phyloP scores from a whole-genome alignment of 2,329 filamentous ascomycete genomes.

The Dactylellina haptotyla region DNA sequence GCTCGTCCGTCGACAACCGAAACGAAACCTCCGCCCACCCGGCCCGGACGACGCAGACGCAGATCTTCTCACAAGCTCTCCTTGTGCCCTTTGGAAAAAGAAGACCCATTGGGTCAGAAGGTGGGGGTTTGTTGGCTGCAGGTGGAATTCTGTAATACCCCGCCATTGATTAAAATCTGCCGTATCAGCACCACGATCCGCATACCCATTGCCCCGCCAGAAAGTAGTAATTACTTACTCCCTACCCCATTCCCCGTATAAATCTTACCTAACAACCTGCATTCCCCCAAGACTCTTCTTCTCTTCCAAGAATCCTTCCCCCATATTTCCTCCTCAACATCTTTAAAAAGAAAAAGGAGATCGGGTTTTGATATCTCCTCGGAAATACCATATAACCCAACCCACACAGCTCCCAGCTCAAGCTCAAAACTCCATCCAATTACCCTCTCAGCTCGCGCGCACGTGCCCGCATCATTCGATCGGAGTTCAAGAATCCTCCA shows the following conservation, averaged over 20 bases:
- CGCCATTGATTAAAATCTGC: too few species aligned
- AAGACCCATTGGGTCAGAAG: background rate
- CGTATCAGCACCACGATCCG: too few species aligned
- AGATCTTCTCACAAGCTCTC: background rate
- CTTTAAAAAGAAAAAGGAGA: background rate
- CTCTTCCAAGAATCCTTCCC: background rate
- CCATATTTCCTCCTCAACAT: background rate
- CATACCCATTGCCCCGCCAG: conserved; percentile 7
- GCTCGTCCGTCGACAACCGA: conserved; percentile 3
- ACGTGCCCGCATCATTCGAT: background rate
- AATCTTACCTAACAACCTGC: conserved; percentile 35
- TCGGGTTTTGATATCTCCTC: conserved; percentile 8
- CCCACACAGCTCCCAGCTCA: background rate
- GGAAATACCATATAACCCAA: background rate
- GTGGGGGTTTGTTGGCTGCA: too few species aligned
- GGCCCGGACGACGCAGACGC: background rate
- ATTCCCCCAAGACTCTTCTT: background rate
- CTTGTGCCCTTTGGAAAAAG: background rate
- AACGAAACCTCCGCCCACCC: conserved; percentile 1
- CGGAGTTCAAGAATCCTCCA: background rate
- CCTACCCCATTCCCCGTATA: background rate
- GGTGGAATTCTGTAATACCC: background rate
- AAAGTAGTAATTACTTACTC: conserved; percentile 6
- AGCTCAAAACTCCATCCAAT: background rate
- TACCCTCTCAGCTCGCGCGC: conserved; percentile 6